Evolutionary conservation across 805 yeast genomes (phyloP).

Genomic region (Kodamaea jinghongensis): DNA sequence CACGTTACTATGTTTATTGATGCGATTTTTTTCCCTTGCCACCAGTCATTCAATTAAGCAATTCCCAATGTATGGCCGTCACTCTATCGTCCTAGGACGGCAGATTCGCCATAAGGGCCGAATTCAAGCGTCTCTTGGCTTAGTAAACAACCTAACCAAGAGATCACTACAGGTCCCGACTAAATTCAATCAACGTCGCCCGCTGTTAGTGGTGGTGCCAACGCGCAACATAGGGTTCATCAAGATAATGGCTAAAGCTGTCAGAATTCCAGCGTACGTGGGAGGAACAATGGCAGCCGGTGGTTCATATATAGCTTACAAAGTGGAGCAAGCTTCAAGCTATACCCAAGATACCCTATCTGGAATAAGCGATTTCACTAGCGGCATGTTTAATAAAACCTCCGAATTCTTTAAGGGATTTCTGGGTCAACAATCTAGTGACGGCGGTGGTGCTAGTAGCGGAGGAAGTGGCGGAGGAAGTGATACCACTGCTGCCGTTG

Average conservation of each 20-base stretch:
- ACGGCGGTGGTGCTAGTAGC: conserved; percentile 27
- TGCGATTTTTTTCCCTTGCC: no score
- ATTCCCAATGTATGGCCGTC: no score
- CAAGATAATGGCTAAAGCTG: conserved; percentile 52
- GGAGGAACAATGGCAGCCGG: conserved; percentile 87
- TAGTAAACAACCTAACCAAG: no score
- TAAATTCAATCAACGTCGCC: no score
- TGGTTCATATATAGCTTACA: conserved; percentile 87
- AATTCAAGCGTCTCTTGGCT: no score
- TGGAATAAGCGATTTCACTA: conserved; percentile 60
- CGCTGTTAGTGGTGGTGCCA: background rate
- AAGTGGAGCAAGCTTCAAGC: conserved; percentile 80
- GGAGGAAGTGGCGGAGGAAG: conserved; percentile 23
- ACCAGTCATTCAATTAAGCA: no score
- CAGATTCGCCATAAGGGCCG: no score
- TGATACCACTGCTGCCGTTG: conserved; percentile 39
- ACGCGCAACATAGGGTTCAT: conserved; percentile 35
- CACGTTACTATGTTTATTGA: no score
- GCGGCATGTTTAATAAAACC: conserved; percentile 48
- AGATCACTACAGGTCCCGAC: no score
- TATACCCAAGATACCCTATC: conserved; percentile 67
- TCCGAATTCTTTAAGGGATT: conserved; percentile 42
- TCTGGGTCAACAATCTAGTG: conserved; percentile 17
- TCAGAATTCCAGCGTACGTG: conserved; percentile 71
- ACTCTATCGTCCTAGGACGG: no score